phyloP scores from a whole-genome alignment of 306 rosid genomes.

The Lagenaria siceraria region DNA sequence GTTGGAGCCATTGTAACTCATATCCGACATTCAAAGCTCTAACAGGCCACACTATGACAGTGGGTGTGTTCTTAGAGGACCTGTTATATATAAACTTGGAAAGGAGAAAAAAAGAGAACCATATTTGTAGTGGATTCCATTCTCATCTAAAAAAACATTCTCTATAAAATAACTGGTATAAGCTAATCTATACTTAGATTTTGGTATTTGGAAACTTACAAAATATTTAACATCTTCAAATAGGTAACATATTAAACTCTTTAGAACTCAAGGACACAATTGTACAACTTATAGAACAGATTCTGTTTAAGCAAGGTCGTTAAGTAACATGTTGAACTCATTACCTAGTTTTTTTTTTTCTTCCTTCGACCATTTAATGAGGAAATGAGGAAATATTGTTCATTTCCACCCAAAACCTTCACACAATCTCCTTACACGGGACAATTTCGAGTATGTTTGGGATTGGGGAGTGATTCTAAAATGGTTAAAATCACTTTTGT shows the following conservation, averaged over 20 bases:
- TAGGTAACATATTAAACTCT: not conserved
- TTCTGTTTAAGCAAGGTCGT: too few relatives aligned
- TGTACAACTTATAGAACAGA: too few relatives aligned
- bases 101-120: not conserved
- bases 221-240: not conserved
- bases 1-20: not conserved
- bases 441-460: too few relatives aligned
- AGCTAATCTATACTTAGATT: not conserved
- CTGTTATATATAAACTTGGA: conserved; percentile 12
- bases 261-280: too few relatives aligned
- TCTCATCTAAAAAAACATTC: not conserved
- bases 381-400: not conserved
- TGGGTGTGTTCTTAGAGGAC: not conserved
- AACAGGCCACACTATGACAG: not conserved
- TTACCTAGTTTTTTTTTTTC: too few relatives aligned
- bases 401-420: not conserved
- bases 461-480: too few relatives aligned
- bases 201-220: not conserved
- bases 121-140: conserved; percentile 18
- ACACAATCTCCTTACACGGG: not conserved
- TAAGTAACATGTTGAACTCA: not conserved
- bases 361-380: not conserved
- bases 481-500: too few relatives aligned
- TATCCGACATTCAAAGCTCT: not conserved
- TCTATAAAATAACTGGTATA: not conserved